phyloP scores from a whole-genome alignment of 2,329 filamentous ascomycete genomes.

The Cladosporium halotolerans region DNA sequence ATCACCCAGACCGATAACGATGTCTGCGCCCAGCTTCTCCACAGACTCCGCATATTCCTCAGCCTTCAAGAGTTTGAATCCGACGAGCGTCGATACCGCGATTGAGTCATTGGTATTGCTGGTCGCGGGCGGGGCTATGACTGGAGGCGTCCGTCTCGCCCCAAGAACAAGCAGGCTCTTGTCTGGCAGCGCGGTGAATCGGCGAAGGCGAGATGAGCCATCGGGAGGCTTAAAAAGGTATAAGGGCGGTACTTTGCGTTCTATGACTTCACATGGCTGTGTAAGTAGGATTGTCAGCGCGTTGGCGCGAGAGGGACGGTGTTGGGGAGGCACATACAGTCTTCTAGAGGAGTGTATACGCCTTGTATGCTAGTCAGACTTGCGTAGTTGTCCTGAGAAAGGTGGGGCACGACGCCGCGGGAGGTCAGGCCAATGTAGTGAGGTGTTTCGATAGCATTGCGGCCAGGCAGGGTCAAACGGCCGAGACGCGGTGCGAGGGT shows the following conservation, averaged over 20 bases:
- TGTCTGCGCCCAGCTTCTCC: constrained; percentile 65
- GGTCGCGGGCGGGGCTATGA: constrained; percentile 57
- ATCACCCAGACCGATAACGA: constrained; percentile 73
- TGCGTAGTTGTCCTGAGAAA: constrained; percentile 75
- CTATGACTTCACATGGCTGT: constrained; percentile 52
- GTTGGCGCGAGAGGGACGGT: constrained; percentile 10
- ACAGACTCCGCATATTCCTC: constrained; percentile 63
- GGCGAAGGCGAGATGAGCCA: constrained; percentile 56
- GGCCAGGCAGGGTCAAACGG: constrained; percentile 54
- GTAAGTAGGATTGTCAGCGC: constrained; percentile 32
- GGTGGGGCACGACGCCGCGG: constrained; percentile 76
- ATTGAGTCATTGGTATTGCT: constrained; percentile 55
- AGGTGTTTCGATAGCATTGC: constrained; percentile 70
- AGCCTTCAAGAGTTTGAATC: constrained; percentile 66
- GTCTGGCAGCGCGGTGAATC: constrained; percentile 67
- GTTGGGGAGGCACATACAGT: constrained; percentile 59
- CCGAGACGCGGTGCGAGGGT: constrained; percentile 59
- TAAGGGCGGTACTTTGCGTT: constrained; percentile 51
- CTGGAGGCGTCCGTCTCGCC: constrained; percentile 69
- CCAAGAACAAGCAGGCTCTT: constrained; percentile 65
- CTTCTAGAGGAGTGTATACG: constrained; percentile 79
- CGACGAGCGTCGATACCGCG: constrained; percentile 77
- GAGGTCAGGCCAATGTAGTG: constrained; percentile 76
- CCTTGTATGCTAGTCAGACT: constrained; percentile 61
- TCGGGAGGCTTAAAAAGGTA: constrained; percentile 42